phyloP scores from a whole-genome alignment of 192 early-diverging fungal species.

The Linderina pennispora region DNA sequence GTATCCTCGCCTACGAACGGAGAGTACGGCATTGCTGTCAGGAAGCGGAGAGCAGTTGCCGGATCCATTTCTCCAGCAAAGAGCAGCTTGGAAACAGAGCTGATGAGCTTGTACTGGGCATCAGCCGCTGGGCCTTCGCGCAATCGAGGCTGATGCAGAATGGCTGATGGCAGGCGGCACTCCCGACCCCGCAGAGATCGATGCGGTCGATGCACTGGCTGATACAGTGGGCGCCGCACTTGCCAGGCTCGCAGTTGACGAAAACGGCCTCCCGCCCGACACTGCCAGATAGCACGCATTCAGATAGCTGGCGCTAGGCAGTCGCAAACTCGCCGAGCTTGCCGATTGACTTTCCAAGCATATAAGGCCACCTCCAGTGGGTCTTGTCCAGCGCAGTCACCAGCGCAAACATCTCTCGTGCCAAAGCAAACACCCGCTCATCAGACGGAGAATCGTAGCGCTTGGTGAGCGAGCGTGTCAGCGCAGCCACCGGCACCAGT shows the following conservation, averaged over 20 bases:
- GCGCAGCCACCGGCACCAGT: not conserved
- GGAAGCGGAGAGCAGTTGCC: constrained; percentile 17
- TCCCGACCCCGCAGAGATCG: too few species aligned
- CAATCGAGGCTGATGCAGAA: too few species aligned
- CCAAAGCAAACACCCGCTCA: constrained; percentile 11
- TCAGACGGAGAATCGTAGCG: constrained; percentile 17
- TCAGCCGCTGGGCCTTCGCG: constrained; percentile 17
- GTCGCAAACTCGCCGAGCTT: constrained; percentile 18
- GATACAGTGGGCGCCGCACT: too few species aligned
- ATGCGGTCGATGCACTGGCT: too few species aligned
- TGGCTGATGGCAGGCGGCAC: too few species aligned
- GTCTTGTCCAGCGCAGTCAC: constrained; percentile 15
- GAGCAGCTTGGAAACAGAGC: constrained; percentile 24
- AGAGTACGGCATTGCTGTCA: constrained; percentile 17
- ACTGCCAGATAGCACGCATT: constrained; percentile 23
- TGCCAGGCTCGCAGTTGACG: not conserved
- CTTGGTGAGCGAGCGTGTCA: constrained; percentile 13
- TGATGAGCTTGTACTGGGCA: constrained; percentile 31
- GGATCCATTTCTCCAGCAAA: constrained; percentile 5
- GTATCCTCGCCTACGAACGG: too few species aligned
- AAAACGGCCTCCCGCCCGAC: not conserved
- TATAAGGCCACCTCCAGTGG: constrained; percentile 30
- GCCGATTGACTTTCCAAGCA: constrained; percentile 27
- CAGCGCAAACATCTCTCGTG: constrained; percentile 15
- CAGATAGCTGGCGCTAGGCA: constrained; percentile 33